A percentile compares a stretch with the other conserved stretches of the same genome.
These are phyloP conservation scores for Rhizopogon roseolus DNA, from an alignment of 768 basidiomycete genomes.

Conservation along the genomic window DNA sequence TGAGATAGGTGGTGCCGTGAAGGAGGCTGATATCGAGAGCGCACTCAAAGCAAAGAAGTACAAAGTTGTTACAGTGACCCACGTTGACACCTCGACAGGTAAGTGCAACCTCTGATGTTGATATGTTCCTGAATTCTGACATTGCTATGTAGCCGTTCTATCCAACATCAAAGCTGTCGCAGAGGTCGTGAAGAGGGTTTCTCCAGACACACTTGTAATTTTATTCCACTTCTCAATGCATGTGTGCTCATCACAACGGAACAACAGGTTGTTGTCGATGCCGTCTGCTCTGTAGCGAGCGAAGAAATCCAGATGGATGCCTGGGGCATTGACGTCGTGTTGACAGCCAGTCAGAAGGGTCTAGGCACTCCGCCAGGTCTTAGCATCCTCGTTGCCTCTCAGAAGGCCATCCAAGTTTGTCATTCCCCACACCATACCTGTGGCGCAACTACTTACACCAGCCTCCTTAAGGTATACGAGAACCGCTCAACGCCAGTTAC, in stretches of 20 bases:
- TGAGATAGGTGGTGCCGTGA: constrained; percentile 73
- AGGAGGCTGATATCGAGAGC: constrained; percentile 51
- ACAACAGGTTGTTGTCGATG: constrained; percentile 74
- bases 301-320: constrained; percentile 94
- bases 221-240: neutral
- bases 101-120: constrained; percentile 9
- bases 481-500: constrained; percentile 57
- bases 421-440: neutral
- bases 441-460: neutral
- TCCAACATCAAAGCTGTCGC: constrained; percentile 78
- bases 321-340: constrained; percentile 88
- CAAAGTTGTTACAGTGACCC: constrained; percentile 89
- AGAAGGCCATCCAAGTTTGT: constrained; percentile 65
- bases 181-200: constrained; percentile 64
- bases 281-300: constrained; percentile 94
- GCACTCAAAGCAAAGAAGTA: constrained; percentile 77
- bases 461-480: constrained; percentile 46
- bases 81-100: constrained; percentile 91
- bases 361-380: constrained; percentile 92
- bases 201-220: constrained; percentile 78
- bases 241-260: neutral
- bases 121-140: neutral
- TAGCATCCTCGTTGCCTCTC: constrained; percentile 78
- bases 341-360: constrained; percentile 88
- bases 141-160: constrained; percentile 57